Evolutionary conservation across 495 filamentous ascomycete genomes (phyloP).

Genomic region (Aspergillus carlsbadensis): DNA sequence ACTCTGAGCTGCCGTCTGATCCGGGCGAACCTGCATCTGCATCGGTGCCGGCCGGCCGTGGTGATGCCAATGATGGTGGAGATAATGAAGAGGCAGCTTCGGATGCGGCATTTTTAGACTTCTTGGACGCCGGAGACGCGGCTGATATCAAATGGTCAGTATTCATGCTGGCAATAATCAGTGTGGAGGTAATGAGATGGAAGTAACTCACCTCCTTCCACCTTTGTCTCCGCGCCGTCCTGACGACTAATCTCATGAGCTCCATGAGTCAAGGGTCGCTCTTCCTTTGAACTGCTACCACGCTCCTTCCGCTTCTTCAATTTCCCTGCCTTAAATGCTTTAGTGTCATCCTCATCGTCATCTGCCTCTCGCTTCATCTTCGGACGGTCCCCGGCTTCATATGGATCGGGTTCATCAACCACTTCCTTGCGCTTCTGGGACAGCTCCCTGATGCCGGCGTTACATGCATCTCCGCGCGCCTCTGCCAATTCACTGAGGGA

Average conservation of each 20-base stretch:
- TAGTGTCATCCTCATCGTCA: slow-evolving; percentile 53
- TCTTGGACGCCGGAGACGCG: slow-evolving; percentile 47
- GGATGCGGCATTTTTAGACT: slow-evolving; percentile 52
- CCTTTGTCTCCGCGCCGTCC: slow-evolving; percentile 55
- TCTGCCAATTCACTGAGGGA: slow-evolving; percentile 65
- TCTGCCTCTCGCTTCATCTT: slow-evolving; percentile 53
- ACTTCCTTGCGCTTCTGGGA: slow-evolving; percentile 60
- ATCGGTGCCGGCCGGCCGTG: slow-evolving; percentile 47
- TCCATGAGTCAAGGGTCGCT: slow-evolving; percentile 59
- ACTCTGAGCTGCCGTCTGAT: slow-evolving; percentile 62
- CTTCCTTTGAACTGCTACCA: slow-evolving; percentile 46
- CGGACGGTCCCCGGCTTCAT: slow-evolving; percentile 42
- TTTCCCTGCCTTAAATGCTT: slow-evolving; percentile 44
- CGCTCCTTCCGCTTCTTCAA: slow-evolving; percentile 54
- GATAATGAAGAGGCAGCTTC: slow-evolving; percentile 61
- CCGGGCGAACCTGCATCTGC: slow-evolving; percentile 45
- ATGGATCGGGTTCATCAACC: slow-evolving; percentile 49
- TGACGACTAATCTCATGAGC: slow-evolving; percentile 67
- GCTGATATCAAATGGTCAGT: slow-evolving; percentile 22
- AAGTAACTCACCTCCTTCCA: slow-evolving; percentile 59
- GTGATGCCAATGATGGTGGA: slow-evolving; percentile 52
- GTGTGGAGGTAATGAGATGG: neutral
- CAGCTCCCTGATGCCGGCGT: slow-evolving; percentile 71
- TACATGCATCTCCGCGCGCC: slow-evolving; percentile 58
- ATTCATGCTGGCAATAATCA: neutral